A percentile compares a stretch with the other conserved stretches of the same genome.
These are phyloP conservation scores for Mycothermus thermophilus DNA, from an alignment of 495 filamentous ascomycete species.

Conservation along the genomic window DNA sequence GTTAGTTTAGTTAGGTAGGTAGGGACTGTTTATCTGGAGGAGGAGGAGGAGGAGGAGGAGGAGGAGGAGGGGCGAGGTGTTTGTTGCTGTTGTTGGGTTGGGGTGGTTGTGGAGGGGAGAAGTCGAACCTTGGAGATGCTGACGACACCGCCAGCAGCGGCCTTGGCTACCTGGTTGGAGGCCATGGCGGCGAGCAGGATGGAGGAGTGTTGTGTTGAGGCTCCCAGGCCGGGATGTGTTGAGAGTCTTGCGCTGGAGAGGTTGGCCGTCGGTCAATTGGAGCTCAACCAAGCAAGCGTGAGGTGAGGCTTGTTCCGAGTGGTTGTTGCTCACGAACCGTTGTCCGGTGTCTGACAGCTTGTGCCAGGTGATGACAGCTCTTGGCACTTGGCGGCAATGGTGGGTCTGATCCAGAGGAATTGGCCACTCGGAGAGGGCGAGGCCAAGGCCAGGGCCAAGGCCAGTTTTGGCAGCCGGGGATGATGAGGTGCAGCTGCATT, in stretches of 20 bases:
- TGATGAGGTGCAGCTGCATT: neutral
- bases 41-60: neutral
- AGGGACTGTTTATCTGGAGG: neutral
- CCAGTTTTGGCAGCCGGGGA: neutral
- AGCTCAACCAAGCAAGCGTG: no score
- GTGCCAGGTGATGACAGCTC: no score
- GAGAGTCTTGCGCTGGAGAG: neutral
- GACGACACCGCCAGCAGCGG: conserved; percentile 33
- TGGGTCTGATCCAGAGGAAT: no score
- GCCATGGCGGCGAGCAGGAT: conserved; percentile 30
- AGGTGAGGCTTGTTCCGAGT: no score
- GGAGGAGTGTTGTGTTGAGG: neutral
- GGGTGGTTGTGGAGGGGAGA: neutral
- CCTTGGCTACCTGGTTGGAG: conserved; percentile 39
- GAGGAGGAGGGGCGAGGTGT: conserved; percentile 3
- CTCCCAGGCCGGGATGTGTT: neutral
- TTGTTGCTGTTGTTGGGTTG: conserved; percentile 1
- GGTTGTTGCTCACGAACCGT: no score
- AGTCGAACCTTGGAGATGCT: conserved; percentile 35
- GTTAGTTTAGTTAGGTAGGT: conserved; percentile 1
- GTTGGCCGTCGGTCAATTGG: no score
- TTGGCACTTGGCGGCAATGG: no score
- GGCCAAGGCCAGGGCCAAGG: neutral
- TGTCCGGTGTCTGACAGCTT: no score
- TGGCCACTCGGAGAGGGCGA: neutral